These are phyloP conservation scores for Serendipita sp. DNA, from an alignment of 768 basidiomycete genomes.

Conservation along the genomic window DNA sequence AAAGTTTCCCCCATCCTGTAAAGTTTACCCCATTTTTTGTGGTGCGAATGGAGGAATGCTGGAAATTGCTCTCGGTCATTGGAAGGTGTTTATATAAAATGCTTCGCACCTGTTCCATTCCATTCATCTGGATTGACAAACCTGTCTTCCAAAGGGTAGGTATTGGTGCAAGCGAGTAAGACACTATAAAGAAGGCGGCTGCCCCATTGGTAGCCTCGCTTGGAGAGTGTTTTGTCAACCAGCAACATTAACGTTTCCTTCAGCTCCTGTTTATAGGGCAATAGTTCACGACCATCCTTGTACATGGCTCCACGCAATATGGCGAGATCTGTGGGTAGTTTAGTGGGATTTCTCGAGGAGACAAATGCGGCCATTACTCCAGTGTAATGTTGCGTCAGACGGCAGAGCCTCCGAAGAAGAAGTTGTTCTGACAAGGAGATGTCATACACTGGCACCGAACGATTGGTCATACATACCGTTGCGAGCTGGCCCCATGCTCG, in stretches of 20 bases:
- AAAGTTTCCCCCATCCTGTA: conserved; percentile 54
- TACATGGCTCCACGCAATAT: conserved; percentile 66
- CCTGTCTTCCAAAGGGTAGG: conserved; percentile 64
- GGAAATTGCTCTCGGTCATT: background rate
- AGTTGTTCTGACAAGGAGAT: conserved; percentile 34
- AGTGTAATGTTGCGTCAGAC: conserved; percentile 74
- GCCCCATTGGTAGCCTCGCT: conserved; percentile 68
- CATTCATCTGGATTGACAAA: conserved; percentile 69
- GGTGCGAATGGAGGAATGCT: conserved; percentile 58
- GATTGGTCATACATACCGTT: conserved; percentile 19
- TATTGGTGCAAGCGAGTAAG: conserved; percentile 58
- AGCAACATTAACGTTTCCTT: conserved; percentile 44
- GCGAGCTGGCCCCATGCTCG: conserved; percentile 68
- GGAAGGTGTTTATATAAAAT: background rate
- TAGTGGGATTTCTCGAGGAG: background rate
- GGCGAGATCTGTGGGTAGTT: conserved; percentile 36
- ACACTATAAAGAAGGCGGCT: conserved; percentile 60
- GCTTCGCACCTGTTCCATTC: conserved; percentile 44
- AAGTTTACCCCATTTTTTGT: conserved; percentile 64
- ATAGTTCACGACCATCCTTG: conserved; percentile 38
- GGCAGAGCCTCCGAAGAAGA: conserved; percentile 43
- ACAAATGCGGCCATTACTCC: conserved; percentile 36
- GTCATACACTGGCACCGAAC: conserved; percentile 9
- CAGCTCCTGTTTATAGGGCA: conserved; percentile 46
- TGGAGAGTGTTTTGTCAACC: conserved; percentile 54